Conservation (phyloP, 306 rosid genomes). For the Hippophae tibetana region DNA sequence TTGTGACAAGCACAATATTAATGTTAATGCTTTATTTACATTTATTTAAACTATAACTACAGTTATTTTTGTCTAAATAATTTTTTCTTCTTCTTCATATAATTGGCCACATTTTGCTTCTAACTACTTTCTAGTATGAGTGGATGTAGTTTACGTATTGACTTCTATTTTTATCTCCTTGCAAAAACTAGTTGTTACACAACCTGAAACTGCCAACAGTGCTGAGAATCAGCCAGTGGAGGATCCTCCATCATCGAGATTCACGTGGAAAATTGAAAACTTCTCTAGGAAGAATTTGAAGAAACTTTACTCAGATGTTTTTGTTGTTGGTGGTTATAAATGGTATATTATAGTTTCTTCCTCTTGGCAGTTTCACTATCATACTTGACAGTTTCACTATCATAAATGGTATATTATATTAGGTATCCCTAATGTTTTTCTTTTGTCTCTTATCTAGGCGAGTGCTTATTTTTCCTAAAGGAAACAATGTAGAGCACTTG, state of each 20-base stretch:
- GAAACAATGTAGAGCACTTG: slow-evolving; percentile 81
- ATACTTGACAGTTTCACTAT: background rate
- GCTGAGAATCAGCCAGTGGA: slow-evolving; percentile 49
- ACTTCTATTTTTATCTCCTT: slow-evolving; percentile 5
- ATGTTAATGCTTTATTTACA: background rate
- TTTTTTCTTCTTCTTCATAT: background rate
- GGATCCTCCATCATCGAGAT: slow-evolving; percentile 66
- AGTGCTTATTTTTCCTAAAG: slow-evolving; percentile 79
- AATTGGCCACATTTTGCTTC: background rate
- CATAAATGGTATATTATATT: background rate
- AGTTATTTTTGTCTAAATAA: background rate
- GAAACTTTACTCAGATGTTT: slow-evolving; percentile 68
- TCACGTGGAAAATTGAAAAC: slow-evolving; percentile 77
- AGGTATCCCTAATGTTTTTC: slow-evolving; percentile 13
- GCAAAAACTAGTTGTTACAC: slow-evolving; percentile 45
- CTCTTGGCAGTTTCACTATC: background rate
- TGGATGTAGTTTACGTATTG: slow-evolving; percentile 2
- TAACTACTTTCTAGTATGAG: background rate
- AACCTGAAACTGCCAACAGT: slow-evolving; percentile 52
- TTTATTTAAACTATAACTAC: background rate
- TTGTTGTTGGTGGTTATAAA: slow-evolving; percentile 68
- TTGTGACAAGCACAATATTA: background rate
- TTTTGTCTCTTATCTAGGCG: slow-evolving; percentile 47
- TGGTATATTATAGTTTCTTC: slow-evolving; percentile 37
- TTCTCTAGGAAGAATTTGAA: slow-evolving; percentile 60